Conservation (phyloP, 1,139 yeast genomes). For the Kodamaea suecica region DNA sequence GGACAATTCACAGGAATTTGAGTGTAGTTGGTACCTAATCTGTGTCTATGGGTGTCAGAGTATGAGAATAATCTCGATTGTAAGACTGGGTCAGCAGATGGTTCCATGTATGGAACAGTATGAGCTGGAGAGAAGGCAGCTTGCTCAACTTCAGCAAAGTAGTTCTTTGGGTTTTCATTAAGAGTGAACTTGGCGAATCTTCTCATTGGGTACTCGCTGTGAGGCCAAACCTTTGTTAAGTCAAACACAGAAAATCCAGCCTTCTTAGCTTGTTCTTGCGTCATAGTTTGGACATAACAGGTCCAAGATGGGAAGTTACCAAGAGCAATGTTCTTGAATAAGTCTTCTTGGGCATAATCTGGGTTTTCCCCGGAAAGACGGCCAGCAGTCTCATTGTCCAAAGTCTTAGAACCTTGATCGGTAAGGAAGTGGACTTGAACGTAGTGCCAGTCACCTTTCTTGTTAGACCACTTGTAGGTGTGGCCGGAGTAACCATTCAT, state of each 20-base stretch:
- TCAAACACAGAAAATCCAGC: constrained; percentile 61
- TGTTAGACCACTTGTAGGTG: constrained; percentile 67
- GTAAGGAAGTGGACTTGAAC: constrained; percentile 64
- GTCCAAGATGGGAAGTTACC: constrained; percentile 67
- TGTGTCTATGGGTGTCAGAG: constrained; percentile 73
- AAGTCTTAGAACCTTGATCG: constrained; percentile 61
- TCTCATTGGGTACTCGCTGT: constrained; percentile 70
- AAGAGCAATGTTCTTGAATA: constrained; percentile 54
- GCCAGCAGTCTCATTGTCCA: constrained; percentile 56
- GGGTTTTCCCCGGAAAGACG: constrained; percentile 58
- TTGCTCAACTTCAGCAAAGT: constrained; percentile 80
- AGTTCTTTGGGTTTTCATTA: constrained; percentile 72
- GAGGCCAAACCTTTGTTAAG: constrained; percentile 81
- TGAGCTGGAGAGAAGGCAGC: constrained; percentile 82
- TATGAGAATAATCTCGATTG: constrained; percentile 83
- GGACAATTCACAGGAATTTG: constrained; percentile 77
- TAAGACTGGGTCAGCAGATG: constrained; percentile 84
- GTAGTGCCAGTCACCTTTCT: constrained; percentile 60
- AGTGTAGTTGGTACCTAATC: constrained; percentile 65
- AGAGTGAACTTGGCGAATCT: constrained; percentile 67
- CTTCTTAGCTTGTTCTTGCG: constrained; percentile 64
- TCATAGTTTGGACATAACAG: constrained; percentile 68
- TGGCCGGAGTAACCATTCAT: constrained; percentile 81
- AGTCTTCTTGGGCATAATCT: constrained; percentile 57
- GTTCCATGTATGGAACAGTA: constrained; percentile 79